Evolutionary conservation across 495 filamentous ascomycete genomes (phyloP), one percentile per base, ranked within the genome.

Genomic region (Aspergillus ellipticus): DNA sequence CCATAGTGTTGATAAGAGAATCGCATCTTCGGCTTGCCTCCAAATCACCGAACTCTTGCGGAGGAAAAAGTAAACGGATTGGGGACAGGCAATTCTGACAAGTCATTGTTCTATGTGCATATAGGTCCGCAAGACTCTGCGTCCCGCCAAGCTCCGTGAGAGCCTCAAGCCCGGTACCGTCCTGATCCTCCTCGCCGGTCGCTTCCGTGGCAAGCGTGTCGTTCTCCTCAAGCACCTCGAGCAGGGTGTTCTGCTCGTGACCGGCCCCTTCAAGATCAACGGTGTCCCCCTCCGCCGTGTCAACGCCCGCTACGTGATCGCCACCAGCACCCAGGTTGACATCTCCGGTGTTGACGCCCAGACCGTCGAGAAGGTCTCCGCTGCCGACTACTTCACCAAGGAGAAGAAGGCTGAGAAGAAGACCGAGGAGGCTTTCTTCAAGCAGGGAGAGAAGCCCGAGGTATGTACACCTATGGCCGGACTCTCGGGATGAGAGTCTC

Each of bases 121-220:
- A 67, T 71, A 99, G 95, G 86, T 90, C 78, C 94, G 95, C 85
- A 99, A 99, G 85, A 78, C 91, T 63, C 75, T 90, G 72, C 90
- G 90, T 63, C 81, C 91, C 56, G 83, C 92, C 69, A 86, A 89
- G 74, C 82, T 89, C 62, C 92, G 95, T 65, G 75, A 86, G 65
- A 86, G 88, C 60, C 92, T 99, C 67, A 80, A 86, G 72, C 95
- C 94, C 73, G 95, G 95, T 74, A 87, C 90, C 72, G 82, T 97
- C 68, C 86, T 99, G 68, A 97, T 99, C 77, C 89, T 99, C 74
- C 90, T 99, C 69, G 94, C 95, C 77, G 95, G 95, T 68, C 94
- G 95, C 71, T 99, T 97, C 89, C 94, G 95, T 68, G 95, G 95
- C 82, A 97, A 97, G 89, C 95, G 95, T 73, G 95, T 99, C 69